Evolutionary conservation across 2,329 filamentous ascomycete species (phyloP), one percentile per base, ranked within the genome.

Genomic region (Beauveria sp.): DNA sequence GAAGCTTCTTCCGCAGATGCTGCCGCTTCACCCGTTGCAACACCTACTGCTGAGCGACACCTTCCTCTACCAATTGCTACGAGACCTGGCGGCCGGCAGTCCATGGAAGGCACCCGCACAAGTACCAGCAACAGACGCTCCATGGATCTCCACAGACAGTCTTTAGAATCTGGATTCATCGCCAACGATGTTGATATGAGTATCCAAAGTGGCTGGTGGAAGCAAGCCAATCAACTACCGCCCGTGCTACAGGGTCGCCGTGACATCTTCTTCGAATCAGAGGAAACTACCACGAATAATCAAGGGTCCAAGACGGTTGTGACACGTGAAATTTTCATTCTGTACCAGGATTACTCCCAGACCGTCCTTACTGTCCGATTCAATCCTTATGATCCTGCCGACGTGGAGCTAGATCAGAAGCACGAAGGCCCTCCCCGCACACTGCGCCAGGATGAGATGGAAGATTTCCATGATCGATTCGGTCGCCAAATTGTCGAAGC

Each of bases 311-410:
- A 87, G 71, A 86, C 86, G 0, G 83, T 82, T 1, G 79, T 96
- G 22, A 90, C 88, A 7, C 93, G 93, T 66, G 87, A 93, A 63
- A 82, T 97, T 48, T 95, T 89, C 68, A 80, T 98, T n/a, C 77
- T 99, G 9, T 99, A 91, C 77, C 88, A 92, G 69, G 95, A 99
- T 76, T 99, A 99, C 74, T 97, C 93, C 20, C 95, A 98, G 72
- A 98, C 93, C 0, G 82, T 96, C 65, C 84, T 99, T 69, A 91
- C 88, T 0, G 89, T 88, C 20, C 87, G 83, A 56, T 98, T 89
- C 72, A 90, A 96, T 72, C 79, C 87, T 1, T 83, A 86, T 59
- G 87, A 96, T 70, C 83, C 89, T 3, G 79, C 83, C 2, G 88
- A 93, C 69, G 88, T 88, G 12, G 79, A 84, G 40, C 75, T 98